phyloP scores from a whole-genome alignment of 345 rosid species.

The Eucalyptus dawsonii region DNA sequence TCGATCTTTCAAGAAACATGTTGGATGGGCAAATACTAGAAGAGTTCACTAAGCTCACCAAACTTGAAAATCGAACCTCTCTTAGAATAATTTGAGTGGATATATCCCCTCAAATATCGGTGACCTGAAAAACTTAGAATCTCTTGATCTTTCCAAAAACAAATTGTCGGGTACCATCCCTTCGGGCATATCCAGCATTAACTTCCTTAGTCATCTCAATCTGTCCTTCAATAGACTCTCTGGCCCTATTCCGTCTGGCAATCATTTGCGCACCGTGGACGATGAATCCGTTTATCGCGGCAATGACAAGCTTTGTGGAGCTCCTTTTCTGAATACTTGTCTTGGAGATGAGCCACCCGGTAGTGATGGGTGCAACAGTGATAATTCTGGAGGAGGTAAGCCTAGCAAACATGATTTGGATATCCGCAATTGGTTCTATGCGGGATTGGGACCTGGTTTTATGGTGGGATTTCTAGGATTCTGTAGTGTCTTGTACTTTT shows the following conservation, averaged over 20 bases:
- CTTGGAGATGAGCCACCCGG: no score
- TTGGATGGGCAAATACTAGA: neutral
- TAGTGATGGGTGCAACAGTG: no score
- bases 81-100: neutral
- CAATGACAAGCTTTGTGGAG: neutral
- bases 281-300: neutral
- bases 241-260: neutral
- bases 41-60: neutral
- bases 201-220: neutral
- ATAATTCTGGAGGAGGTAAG: neutral
- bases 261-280: neutral
- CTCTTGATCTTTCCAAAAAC: neutral
- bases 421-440: neutral
- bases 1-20: neutral
- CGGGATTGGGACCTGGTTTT: neutral
- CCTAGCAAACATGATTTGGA: neutral
- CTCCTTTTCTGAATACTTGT: no score
- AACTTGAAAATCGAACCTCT: neutral
- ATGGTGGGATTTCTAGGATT: neutral
- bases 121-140: neutral
- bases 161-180: neutral
- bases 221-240: neutral
- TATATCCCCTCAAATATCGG: neutral
- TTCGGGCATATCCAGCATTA: neutral
- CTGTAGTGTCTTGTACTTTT: neutral